Evolutionary conservation across 352 stramenopile genomes (phyloP).

Genomic region (Thraustotheca clavata): DNA sequence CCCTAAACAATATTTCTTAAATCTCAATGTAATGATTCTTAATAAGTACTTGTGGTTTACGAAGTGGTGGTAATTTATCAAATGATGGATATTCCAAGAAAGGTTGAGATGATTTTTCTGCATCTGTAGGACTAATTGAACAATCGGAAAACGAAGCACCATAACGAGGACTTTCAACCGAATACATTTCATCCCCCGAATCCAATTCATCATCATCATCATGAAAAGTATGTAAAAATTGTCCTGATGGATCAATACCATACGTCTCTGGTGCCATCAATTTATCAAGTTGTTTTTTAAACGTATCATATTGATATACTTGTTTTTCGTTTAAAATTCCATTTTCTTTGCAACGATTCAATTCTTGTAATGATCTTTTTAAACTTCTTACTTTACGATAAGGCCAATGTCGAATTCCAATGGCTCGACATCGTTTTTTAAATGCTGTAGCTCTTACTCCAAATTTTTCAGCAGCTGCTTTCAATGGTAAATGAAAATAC

Average conservation of each 20-base stretch:
- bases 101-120: constrained; percentile 1
- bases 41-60: not conserved
- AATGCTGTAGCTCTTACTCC: constrained; percentile 61
- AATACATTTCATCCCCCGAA: constrained; percentile 41
- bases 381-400: constrained; percentile 65
- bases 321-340: constrained; percentile 53
- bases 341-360: constrained; percentile 46
- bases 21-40: not conserved
- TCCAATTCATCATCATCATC: constrained; percentile 53
- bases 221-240: constrained; percentile 28
- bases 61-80: constrained; percentile 15
- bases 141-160: constrained; percentile 41
- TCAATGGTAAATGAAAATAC: constrained; percentile 60
- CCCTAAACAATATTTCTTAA: not conserved
- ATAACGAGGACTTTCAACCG: constrained; percentile 40
- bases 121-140: constrained; percentile 27
- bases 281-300: constrained; percentile 56
- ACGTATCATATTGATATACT: constrained; percentile 42
- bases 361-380: constrained; percentile 56
- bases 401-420: constrained; percentile 63
- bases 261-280: constrained; percentile 61
- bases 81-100: constrained; percentile 16
- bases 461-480: constrained; percentile 63
- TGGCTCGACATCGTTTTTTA: constrained; percentile 64
- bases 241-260: constrained; percentile 51